These are phyloP conservation scores for Buxus sempervirens DNA, from an alignment of 164 flowering plant species.

Conservation along the genomic window DNA sequence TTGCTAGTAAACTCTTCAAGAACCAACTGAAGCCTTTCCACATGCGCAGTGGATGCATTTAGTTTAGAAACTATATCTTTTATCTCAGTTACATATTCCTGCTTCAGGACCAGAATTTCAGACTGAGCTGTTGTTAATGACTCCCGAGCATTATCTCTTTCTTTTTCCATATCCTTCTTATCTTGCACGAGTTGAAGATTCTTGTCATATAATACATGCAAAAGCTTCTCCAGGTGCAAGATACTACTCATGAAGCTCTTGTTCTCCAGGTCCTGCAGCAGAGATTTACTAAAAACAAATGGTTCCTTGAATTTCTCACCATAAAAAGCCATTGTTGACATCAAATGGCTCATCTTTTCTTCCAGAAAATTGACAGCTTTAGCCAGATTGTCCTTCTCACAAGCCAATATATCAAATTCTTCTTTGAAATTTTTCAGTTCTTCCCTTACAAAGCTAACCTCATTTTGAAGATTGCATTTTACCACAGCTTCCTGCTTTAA, in stretches of 20 bases:
- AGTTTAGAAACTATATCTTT: slow-evolving; percentile 36
- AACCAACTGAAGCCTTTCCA: slow-evolving; percentile 55
- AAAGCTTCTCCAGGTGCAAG: slow-evolving; percentile 50
- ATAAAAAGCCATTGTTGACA: slow-evolving; percentile 28
- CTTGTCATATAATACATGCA: slow-evolving; percentile 31
- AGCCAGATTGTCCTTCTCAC: slow-evolving; percentile 41
- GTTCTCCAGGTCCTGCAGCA: slow-evolving; percentile 24
- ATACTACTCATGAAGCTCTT: slow-evolving; percentile 25
- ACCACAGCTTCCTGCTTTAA: slow-evolving; percentile 42
- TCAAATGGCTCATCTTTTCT: slow-evolving; percentile 42
- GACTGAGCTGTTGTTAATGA: slow-evolving; percentile 38
- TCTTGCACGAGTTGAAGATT: slow-evolving; percentile 43
- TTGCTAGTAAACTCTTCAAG: slow-evolving; percentile 46
- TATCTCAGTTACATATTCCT: slow-evolving; percentile 41
- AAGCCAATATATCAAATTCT: slow-evolving; percentile 34
- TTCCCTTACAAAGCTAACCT: slow-evolving; percentile 42
- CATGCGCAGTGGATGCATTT: slow-evolving; percentile 34
- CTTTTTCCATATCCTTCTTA: slow-evolving; percentile 35
- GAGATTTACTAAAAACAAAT: slow-evolving; percentile 15
- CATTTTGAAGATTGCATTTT: slow-evolving; percentile 36
- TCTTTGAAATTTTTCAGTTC: slow-evolving; percentile 38
- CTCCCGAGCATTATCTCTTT: slow-evolving; percentile 36
- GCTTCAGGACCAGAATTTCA: slow-evolving; percentile 39
- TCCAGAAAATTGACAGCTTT: slow-evolving; percentile 31
- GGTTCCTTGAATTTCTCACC: slow-evolving; percentile 19